Percentiles rank a stretch among this genome's conserved stretches.
Conservation (phyloP, 257 asterid genomes). For the Plectranthus barbatus region DNA sequence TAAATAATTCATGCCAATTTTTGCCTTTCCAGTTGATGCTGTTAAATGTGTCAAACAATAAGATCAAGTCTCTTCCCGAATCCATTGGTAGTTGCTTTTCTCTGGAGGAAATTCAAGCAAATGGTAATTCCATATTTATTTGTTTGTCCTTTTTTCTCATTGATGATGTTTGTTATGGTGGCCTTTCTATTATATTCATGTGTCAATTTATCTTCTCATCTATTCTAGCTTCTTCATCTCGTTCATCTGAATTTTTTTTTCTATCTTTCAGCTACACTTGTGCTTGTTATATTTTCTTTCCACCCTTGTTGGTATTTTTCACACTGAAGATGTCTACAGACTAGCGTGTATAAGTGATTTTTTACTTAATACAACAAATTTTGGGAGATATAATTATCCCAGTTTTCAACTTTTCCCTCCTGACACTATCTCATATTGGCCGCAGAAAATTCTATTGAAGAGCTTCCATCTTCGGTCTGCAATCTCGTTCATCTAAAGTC, state of each 20-base stretch:
- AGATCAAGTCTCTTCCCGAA: constrained; percentile 75
- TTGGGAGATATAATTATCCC: not conserved
- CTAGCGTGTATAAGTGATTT: not conserved
- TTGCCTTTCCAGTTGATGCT: constrained; percentile 67
- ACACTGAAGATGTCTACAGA: not conserved
- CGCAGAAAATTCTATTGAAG: constrained; percentile 80
- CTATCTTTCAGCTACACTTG: not conserved
- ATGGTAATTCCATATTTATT: constrained; percentile 47
- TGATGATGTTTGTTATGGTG: constrained; percentile 5
- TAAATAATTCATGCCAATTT: constrained; percentile 2
- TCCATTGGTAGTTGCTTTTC: constrained; percentile 96
- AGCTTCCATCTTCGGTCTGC: constrained; percentile 84
- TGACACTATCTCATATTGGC: constrained; percentile 1
- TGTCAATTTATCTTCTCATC: not conserved
- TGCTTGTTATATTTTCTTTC: not conserved
- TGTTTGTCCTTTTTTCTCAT: constrained; percentile 8
- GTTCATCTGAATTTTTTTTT: not conserved
- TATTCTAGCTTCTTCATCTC: not conserved
- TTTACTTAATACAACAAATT: not conserved
- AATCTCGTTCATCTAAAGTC: constrained; percentile 81
- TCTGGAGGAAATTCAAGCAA: constrained; percentile 92
- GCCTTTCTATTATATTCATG: constrained; percentile 8
- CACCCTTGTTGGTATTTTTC: not conserved
- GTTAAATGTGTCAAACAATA: constrained; percentile 80
- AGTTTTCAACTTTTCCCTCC: not conserved